Evolutionary conservation across 768 basidiomycete genomes (phyloP), one percentile per base, ranked within the genome.

Genomic region (Leccinum rimulosum): DNA sequence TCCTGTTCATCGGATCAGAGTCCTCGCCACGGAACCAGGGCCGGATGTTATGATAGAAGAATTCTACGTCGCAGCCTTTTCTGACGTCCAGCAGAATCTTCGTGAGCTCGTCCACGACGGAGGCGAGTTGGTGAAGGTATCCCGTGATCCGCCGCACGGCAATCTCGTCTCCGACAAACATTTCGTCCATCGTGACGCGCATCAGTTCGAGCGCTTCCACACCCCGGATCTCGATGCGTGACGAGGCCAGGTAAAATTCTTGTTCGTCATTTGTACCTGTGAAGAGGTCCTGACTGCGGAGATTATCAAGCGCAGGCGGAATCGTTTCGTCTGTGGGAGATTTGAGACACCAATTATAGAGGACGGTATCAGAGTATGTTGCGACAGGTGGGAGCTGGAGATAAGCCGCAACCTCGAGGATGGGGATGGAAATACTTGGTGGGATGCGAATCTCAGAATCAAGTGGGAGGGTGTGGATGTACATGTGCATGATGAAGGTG

Each of bases 301-400:
- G 77, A 66, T 92, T 87, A 55, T 85, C 74, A 6, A 82, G 72
- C 31, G 74, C 75, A 1, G 80, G 78, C 12, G 68, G 64, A 58
- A 74, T 70, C 59, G 64, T 63, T 33, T 61, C 59, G 2, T 69
- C 50, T 6, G 50, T 49, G 75, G 62, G 74, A 69, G 36, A 49
- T 43, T 45, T 77, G 63, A 64, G 79, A 66, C 31, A 64, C 87
- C 89, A 91, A 70, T 96, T 96, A 75, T 94, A 97, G 28, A 97
- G 81, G 8, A 97, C 94, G 30, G 88, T 88, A 70, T 96, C 94
- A 10, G 94, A 88, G 70, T 94, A 97, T 4, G 94, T 97, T 58
- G 94, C 79, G 43, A 96, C 78, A 0, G 95, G 93, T 0, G 95
- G 95, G 2, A 97, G 76, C 56, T 89, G 85, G 10, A 97, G 84